Conservation (phyloP, 345 rosid genomes). For the Carallia brachiata region DNA sequence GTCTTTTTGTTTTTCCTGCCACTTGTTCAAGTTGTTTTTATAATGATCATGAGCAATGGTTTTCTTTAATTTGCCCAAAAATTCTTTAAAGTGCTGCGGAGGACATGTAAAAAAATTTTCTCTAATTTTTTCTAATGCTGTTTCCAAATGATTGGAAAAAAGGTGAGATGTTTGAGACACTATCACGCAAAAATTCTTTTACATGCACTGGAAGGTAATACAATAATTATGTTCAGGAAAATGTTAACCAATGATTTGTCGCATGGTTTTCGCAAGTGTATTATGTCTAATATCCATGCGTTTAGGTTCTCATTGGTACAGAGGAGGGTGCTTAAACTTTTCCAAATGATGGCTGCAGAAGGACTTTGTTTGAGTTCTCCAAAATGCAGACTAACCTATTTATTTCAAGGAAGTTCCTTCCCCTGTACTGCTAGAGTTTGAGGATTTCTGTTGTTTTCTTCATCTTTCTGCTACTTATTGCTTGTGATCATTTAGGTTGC, state of each 20-base stretch:
- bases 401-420: neutral
- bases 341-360: neutral
- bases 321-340: neutral
- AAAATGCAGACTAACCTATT: neutral
- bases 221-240: no score
- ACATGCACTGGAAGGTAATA: neutral
- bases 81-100: conserved; percentile 55
- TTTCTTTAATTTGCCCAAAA: neutral
- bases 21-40: neutral
- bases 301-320: no score
- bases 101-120: conserved; percentile 60
- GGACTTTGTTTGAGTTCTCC: neutral
- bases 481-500: conserved; percentile 55
- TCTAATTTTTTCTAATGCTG: conserved; percentile 48
- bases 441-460: conserved; percentile 3
- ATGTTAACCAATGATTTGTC: no score
- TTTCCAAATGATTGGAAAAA: conserved; percentile 71
- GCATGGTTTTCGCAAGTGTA: no score
- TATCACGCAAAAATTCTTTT: neutral
- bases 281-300: no score
- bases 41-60: neutral
- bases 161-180: conserved; percentile 48
- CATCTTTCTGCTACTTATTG: conserved; percentile 10
- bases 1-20: neutral
- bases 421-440: neutral